A percentile compares a stretch with the other conserved stretches of the same genome.
Evolutionary conservation across 2,329 filamentous ascomycete species (phyloP).

Genomic region (Sclerotinia nivalis): DNA sequence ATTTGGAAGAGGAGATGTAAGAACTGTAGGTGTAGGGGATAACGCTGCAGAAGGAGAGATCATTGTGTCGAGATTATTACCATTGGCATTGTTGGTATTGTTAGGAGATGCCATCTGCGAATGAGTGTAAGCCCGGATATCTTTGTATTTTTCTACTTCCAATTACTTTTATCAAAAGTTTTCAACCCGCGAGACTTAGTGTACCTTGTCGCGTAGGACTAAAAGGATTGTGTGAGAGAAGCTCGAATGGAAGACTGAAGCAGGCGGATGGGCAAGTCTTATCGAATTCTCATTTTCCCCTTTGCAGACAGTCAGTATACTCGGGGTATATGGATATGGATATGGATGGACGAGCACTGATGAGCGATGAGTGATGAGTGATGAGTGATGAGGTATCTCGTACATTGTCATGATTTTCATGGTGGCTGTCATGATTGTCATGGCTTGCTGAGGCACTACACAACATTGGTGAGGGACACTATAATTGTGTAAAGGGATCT

Average conservation of each 20-base stretch:
- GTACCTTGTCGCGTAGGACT: not conserved
- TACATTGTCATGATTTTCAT: not conserved
- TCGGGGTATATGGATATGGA: not conserved
- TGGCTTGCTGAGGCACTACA: too few species aligned
- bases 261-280: not conserved
- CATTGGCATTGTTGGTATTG: not conserved
- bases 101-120: conserved; percentile 10
- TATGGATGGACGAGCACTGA: not conserved
- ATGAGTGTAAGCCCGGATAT: not conserved
- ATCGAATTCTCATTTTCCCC: not conserved
- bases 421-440: not conserved
- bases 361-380: too few species aligned
- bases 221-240: too few species aligned
- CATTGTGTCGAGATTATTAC: not conserved
- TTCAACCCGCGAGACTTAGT: not conserved
- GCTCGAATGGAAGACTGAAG: not conserved
- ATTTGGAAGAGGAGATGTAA: not conserved
- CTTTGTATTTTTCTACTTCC: not conserved
- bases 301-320: not conserved
- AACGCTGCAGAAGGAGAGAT: not conserved
- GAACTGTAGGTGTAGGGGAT: not conserved
- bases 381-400: too few species aligned
- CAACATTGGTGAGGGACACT: too few species aligned
- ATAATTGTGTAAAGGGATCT: not conserved
- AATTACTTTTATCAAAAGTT: not conserved